phyloP scores from a whole-genome alignment of 108 stramenopile species.

The Skeletonema costatum region DNA sequence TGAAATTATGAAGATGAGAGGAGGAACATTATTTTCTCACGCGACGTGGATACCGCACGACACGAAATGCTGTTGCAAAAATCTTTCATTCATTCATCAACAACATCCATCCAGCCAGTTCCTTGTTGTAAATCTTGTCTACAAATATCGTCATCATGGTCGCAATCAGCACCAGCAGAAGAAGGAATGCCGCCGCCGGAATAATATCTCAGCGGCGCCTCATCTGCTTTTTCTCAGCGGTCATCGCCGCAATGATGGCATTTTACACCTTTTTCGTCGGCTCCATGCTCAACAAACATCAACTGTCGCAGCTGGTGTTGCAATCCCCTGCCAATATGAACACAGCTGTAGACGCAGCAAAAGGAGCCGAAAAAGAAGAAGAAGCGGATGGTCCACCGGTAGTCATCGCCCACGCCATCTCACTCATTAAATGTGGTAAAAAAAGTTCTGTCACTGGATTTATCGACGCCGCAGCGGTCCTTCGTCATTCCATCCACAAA shows the following conservation, averaged over 20 bases:
- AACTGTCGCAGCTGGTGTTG: not conserved
- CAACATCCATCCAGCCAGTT: too few species aligned
- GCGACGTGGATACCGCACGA: too few species aligned
- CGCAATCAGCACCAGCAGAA: not conserved
- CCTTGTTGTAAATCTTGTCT: too few species aligned
- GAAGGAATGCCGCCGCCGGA: not conserved
- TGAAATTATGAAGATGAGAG: too few species aligned
- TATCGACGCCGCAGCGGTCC: slow-evolving; percentile 61
- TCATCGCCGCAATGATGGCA: not conserved
- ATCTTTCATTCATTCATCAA: too few species aligned
- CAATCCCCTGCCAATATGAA: not conserved
- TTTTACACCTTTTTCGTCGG: not conserved
- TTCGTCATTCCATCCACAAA: slow-evolving; percentile 65
- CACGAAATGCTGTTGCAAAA: too few species aligned
- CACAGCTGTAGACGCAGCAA: not conserved
- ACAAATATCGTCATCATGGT: not conserved
- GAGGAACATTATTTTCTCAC: too few species aligned
- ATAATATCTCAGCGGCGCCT: not conserved
- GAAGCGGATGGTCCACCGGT: not conserved
- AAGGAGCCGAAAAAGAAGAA: not conserved
- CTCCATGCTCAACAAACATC: not conserved
- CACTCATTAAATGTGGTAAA: slow-evolving; percentile 71
- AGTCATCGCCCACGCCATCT: slow-evolving; percentile 69
- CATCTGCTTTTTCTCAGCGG: not conserved
- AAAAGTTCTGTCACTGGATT: slow-evolving; percentile 51